Evolutionary conservation across 2,329 filamentous ascomycete genomes (phyloP).

Genomic region (Venturia carpophila): DNA sequence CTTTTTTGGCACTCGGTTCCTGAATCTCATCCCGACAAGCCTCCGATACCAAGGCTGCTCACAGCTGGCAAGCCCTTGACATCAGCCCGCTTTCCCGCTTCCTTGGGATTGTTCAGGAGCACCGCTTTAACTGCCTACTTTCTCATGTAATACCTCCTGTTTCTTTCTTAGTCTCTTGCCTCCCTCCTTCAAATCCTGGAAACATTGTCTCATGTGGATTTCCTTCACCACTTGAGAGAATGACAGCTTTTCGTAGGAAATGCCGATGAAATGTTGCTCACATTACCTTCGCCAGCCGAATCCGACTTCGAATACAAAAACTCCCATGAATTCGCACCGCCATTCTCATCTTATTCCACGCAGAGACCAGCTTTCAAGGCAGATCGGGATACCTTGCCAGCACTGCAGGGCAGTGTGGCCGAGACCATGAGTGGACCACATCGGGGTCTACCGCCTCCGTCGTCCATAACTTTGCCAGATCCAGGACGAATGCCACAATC

Average conservation of each 20-base stretch:
- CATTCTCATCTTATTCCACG: neutral
- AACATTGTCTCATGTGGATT: neutral
- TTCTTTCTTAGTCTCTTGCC: conserved; percentile 9
- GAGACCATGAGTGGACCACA: conserved; percentile 42
- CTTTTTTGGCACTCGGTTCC: neutral
- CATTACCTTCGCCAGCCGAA: conserved; percentile 17
- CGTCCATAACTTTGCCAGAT: conserved; percentile 45
- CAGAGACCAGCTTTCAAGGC: conserved; percentile 14
- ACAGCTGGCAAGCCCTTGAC: conserved; percentile 12
- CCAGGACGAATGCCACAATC: conserved; percentile 33
- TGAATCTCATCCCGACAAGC: conserved; percentile 25
- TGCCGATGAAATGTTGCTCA: conserved; percentile 18
- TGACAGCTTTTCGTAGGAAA: neutral
- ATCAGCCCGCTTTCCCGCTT: conserved; percentile 13
- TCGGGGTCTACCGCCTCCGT: conserved; percentile 46
- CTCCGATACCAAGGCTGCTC: conserved; percentile 21
- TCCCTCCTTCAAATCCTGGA: neutral
- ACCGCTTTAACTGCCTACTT: conserved; percentile 4
- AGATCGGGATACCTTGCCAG: conserved; percentile 17
- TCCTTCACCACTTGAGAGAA: neutral
- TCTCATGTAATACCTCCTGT: conserved; percentile 15
- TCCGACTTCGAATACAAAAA: conserved; percentile 16
- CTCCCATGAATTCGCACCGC: conserved; percentile 18
- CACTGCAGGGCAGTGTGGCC: conserved; percentile 11
- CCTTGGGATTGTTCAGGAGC: conserved; percentile 7